These are phyloP conservation scores for Eucalyptus grandis DNA, from an alignment of 345 rosid species.

Conservation along the genomic window DNA sequence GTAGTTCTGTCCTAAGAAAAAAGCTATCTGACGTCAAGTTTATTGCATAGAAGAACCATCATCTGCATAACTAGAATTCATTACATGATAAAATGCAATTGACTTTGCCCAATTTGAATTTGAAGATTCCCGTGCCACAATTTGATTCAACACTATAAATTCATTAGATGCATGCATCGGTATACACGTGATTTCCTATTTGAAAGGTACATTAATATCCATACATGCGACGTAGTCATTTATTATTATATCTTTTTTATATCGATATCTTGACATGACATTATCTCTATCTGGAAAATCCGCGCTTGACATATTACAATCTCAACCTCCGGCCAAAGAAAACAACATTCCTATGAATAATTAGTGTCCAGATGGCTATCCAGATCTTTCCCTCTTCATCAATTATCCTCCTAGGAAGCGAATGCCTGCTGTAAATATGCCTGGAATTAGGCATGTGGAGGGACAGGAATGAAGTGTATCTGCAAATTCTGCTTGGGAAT, in stretches of 20 bases:
- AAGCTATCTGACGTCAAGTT: not conserved
- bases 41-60: not conserved
- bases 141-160: not conserved
- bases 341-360: not conserved
- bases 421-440: not conserved
- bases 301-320: fast-evolving
- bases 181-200: fast-evolving
- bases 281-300: not conserved
- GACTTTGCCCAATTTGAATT: not conserved
- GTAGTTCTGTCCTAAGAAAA: not conserved
- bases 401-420: not conserved
- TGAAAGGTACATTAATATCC: no score
- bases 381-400: not conserved
- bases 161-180: not conserved
- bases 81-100: not conserved
- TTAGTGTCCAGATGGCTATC: not conserved
- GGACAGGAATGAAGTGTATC: not conserved
- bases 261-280: not conserved
- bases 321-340: not conserved
- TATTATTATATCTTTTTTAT: not conserved
- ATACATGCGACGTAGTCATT: fast-evolving
- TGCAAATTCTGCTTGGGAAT: not conserved
- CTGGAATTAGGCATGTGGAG: not conserved
- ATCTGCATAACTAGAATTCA: not conserved
- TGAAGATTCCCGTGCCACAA: not conserved